A percentile compares a stretch with the other conserved stretches of the same genome.
phyloP scores from a whole-genome alignment of 345 rosid species.

The Brassica carinata region DNA sequence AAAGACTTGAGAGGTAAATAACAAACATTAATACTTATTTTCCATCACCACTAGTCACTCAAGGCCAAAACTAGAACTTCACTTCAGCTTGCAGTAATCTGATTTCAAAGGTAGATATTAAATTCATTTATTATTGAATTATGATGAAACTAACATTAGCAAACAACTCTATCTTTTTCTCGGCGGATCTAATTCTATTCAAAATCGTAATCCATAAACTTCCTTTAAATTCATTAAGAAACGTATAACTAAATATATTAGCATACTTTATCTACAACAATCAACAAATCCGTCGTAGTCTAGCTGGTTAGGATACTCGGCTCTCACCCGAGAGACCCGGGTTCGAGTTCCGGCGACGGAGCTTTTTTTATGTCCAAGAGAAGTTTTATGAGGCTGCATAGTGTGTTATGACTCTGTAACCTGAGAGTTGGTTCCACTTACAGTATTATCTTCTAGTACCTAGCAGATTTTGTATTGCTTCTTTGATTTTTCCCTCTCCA shows the following conservation, averaged over 20 bases:
- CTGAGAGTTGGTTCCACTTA: slow-evolving; percentile 16
- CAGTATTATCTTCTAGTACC: slow-evolving; percentile 1
- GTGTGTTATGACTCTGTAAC: background rate
- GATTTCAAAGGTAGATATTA: background rate
- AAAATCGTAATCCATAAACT: background rate
- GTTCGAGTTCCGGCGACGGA: slow-evolving; percentile 78
- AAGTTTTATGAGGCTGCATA: background rate
- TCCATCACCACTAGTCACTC: background rate
- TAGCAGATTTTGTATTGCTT: slow-evolving; percentile 29
- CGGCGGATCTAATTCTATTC: background rate
- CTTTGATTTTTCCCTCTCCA: slow-evolving; percentile 69
- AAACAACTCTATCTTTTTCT: background rate
- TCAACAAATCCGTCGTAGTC: slow-evolving; percentile 44
- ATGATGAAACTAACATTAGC: background rate
- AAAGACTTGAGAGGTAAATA: background rate
- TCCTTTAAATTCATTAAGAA: background rate
- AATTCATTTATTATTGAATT: background rate
- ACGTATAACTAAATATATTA: background rate
- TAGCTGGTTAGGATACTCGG: slow-evolving; percentile 78
- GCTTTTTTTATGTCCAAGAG: slow-evolving; percentile 39
- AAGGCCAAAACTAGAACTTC: background rate
- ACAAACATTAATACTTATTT: background rate
- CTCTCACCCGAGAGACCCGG: slow-evolving; percentile 78
- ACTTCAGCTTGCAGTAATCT: background rate
- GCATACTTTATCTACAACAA: background rate